Percentiles rank a stretch among this genome's conserved stretches.
phyloP scores from a whole-genome alignment of 148 eudicot genomes.

The Fallopia convolvulus region DNA sequence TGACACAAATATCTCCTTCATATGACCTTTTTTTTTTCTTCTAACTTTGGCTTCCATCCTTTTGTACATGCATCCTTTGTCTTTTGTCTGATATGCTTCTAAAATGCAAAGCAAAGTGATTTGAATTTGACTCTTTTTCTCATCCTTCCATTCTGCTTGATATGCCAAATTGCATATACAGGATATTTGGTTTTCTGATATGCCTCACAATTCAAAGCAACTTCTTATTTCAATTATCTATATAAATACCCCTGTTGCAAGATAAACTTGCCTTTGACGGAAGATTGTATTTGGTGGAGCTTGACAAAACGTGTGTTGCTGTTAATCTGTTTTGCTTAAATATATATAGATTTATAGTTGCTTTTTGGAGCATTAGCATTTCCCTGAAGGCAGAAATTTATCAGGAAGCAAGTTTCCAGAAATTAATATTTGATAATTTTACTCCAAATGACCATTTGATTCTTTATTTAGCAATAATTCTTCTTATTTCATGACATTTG shows the following conservation, averaged over 20 bases:
- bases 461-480: neutral
- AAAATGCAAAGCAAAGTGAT: neutral
- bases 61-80: neutral
- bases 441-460: neutral
- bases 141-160: neutral
- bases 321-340: neutral
- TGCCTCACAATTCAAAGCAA: neutral
- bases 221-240: neutral
- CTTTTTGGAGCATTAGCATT: neutral
- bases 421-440: neutral
- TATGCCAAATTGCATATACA: constrained; percentile 2
- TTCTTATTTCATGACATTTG: neutral
- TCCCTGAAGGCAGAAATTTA: neutral
- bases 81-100: neutral
- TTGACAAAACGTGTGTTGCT: neutral
- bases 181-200: neutral
- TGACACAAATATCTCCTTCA: neutral
- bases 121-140: neutral
- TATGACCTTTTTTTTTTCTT: neutral
- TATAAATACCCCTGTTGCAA: neutral
- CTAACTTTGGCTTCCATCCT: neutral
- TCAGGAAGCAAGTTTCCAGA: neutral
- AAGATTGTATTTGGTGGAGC: neutral
- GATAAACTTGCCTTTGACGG: neutral
- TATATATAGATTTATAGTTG: neutral